Conservation (phyloP, 2,329 filamentous ascomycete genomes). For the Arthrobotrys entomopaga region DNA sequence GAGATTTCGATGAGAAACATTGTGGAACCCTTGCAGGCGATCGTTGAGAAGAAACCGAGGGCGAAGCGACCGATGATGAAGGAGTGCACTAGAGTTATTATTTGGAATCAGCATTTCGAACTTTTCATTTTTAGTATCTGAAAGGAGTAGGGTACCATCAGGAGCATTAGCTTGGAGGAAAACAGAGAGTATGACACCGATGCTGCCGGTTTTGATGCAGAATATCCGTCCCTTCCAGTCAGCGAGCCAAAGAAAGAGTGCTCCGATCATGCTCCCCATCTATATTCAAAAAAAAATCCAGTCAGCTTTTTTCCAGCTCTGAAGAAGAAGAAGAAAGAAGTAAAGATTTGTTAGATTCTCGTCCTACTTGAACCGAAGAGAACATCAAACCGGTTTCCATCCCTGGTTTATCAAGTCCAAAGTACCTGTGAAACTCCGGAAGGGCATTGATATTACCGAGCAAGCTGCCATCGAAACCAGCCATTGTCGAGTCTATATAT, state of each 20-base stretch:
- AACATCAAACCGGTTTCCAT: conserved; percentile 65
- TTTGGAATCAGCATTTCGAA: conserved; percentile 4
- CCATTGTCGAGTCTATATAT: conserved; percentile 64
- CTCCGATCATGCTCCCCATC: conserved; percentile 66
- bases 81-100: conserved; percentile 58
- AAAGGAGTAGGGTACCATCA: conserved; percentile 31
- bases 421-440: conserved; percentile 66
- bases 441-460: conserved; percentile 69
- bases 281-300: conserved; percentile 58
- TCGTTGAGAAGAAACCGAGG: conserved; percentile 70
- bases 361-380: conserved; percentile 49
- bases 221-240: conserved; percentile 68
- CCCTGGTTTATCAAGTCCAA: conserved; percentile 65
- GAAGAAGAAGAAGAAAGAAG: neutral
- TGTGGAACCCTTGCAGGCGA: conserved; percentile 70
- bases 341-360: neutral
- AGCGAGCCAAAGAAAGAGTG: conserved; percentile 66
- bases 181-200: conserved; percentile 68
- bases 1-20: conserved; percentile 73
- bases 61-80: conserved; percentile 70
- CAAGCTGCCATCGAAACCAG: conserved; percentile 70
- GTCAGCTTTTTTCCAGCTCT: conserved; percentile 9
- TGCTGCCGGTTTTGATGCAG: conserved; percentile 69
- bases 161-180: conserved; percentile 64
- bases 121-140: neutral